Base-by-base conservation (phyloP, 2,329 filamentous ascomycete genomes). In the Aspergillus eucalypticola region DNA sequence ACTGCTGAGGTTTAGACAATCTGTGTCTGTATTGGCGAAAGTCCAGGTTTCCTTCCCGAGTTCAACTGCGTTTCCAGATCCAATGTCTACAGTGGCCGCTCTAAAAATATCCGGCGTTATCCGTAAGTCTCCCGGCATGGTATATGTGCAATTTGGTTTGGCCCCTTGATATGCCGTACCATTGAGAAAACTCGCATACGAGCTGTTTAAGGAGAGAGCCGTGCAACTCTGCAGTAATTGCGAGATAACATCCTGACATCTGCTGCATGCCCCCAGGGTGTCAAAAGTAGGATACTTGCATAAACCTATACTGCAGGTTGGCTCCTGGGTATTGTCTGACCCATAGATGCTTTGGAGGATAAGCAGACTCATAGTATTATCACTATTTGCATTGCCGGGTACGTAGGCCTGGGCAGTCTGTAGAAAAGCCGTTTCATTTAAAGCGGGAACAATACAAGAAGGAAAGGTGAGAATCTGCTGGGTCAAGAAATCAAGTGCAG, bases 391-490 rank as follows among this genome's bases (percentile, higher is more conserved):
- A 8, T 49, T 23, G 13, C 6, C 8, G 8, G 44, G 44, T 8
- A 25, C 5, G 44, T 49, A 49, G 3, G 25, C 23, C 13, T 27
- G 44, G 5, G 44, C 44, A 8, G 44, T 49, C 8, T 61, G 62
- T 23, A 58, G 60, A 5, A 62, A 57, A 15, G 44, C 62, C 8
- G 52, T 62, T 17, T 29, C 55, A 21, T 54, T 27, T 8, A 55
- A 17, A 38, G 39, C 10, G 17, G 56, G 46, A 32, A 42, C 39
- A 17, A 66, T 44, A 17, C 58, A 29, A 23, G 60, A 56, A 41
- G 62, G 62, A 46, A 60, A 53, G 11, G 62, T 56, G 17, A 58
- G 42, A 21, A 66, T 62, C 46, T 66, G 63, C 27, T 66, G 64
- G 19, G 64, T 42, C 32, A 66, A 61, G 21, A 62, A 54, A 15